Evolutionary conservation across 331 rosid genomes (phyloP).

Genomic region (Phaseolus coccineus): DNA sequence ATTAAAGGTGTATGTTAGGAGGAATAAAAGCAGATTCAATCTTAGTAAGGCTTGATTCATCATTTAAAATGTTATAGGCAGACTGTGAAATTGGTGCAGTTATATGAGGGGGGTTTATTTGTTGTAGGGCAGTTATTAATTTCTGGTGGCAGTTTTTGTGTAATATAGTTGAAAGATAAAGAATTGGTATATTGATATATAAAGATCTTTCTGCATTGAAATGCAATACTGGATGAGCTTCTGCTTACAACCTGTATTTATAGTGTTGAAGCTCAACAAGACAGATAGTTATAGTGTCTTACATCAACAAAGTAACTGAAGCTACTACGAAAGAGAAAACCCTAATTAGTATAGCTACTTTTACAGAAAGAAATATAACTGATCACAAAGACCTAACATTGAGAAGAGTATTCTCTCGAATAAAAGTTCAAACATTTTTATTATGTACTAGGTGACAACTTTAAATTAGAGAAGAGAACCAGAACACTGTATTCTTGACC

Average conservation of each 20-base stretch:
- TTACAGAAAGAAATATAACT: neutral
- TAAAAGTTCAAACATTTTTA: neutral
- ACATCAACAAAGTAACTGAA: neutral
- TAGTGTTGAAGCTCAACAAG: neutral
- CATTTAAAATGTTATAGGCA: neutral
- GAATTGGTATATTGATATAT: no score
- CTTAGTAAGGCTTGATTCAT: neutral
- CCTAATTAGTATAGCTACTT: neutral
- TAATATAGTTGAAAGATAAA: neutral
- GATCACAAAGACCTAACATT: neutral
- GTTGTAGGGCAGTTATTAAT: neutral
- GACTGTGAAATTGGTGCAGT: neutral
- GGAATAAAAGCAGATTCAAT: neutral
- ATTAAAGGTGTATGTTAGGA: neutral
- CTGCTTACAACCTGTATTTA: neutral
- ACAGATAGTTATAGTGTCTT: neutral
- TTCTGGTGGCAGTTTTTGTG: neutral
- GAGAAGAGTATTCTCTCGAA: neutral
- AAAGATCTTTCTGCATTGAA: neutral
- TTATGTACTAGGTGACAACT: neutral
- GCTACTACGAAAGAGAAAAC: neutral
- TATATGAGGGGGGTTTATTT: neutral
- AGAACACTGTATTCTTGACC: constrained; percentile 3
- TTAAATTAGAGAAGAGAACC: neutral
- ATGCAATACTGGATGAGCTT: neutral